Conservation (phyloP, 2,329 filamentous ascomycete genomes). For the Cladosporium oxysporum region DNA sequence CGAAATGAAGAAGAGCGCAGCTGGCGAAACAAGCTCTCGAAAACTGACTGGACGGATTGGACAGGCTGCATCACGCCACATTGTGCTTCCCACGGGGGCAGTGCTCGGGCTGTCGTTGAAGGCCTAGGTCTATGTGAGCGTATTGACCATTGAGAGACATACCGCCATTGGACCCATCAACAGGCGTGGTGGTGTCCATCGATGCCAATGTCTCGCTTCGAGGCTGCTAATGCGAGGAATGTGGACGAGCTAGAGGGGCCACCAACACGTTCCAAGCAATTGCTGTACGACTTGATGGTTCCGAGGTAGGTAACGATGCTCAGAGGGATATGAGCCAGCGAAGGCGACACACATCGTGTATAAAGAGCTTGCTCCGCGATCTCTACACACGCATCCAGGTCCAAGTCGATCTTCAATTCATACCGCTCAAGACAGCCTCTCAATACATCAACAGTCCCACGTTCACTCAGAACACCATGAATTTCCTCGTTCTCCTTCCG, state of each 20-base stretch:
- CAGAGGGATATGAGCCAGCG: not conserved
- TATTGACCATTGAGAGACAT: not conserved
- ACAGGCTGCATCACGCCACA: not conserved
- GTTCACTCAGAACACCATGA: not conserved
- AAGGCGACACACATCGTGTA: not conserved
- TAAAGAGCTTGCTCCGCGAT: not conserved
- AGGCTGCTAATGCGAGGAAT: not conserved
- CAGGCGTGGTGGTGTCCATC: not conserved
- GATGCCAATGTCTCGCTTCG: not conserved
- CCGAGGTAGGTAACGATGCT: not conserved
- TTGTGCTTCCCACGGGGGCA: not conserved
- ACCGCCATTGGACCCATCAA: not conserved
- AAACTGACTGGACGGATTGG: no score
- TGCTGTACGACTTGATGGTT: not conserved
- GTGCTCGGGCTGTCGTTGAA: not conserved
- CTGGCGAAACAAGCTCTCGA: not conserved
- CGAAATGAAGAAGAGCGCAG: no score
- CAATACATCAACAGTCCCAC: no score
- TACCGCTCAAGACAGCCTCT: not conserved
- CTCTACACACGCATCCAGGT: not conserved
- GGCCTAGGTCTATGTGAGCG: not conserved
- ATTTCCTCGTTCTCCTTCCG: not conserved
- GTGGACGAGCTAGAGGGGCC: not conserved
- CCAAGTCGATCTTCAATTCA: not conserved
- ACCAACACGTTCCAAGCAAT: slow-evolving; percentile 1